Evolutionary conservation across 257 asterid species (phyloP), one percentile per base, ranked within the genome.

Genomic region (Nicotiana tomentosiformis): DNA sequence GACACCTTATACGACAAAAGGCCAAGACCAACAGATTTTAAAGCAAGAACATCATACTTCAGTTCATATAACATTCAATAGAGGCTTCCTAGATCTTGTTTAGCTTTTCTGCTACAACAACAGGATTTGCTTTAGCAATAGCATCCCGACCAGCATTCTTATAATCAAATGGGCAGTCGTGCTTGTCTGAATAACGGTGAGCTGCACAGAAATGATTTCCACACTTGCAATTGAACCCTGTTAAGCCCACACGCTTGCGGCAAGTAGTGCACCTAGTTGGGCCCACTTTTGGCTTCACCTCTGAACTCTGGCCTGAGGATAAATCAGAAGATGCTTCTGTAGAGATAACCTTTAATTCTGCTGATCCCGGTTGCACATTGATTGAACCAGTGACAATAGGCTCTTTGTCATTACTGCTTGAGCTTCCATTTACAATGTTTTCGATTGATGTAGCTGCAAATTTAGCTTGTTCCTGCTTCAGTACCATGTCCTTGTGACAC

Each of bases 141-240:
- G 92, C 91, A 43, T 89, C 89, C 80, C 83, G 91, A 32, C 67
- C 94, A 5, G 91, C 94, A 57, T 84, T 76, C 81, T 85, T 88
- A 81, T 91, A 91, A 82, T 91, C 94, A 37, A 85, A 89, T 32
- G 83, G 88, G 87, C 94, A 90, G n/a, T 88, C 87, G 60, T 91
- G 94, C 51, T 91, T 89, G 89, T 91, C 93, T 5, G 93, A 89
- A 83, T 91, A 91, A 23, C 93, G 91, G 46, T 91, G 94, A 51
- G 84, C 80, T 4, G 90, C 89, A 84, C 94, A 91, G 87, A 87
- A 90, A 29, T 90, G 86, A 72, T 87, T 82, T 53, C 93, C 94
- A 4, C 94, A 91, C 88, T 84, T 88, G 53, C 94, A 91, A 58
- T 26, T 82, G 88, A 89, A 91, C 5, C 94, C 93, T 1, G 94